phyloP scores from a whole-genome alignment of 2,329 filamentous ascomycete genomes.

The Alternaria panax region DNA sequence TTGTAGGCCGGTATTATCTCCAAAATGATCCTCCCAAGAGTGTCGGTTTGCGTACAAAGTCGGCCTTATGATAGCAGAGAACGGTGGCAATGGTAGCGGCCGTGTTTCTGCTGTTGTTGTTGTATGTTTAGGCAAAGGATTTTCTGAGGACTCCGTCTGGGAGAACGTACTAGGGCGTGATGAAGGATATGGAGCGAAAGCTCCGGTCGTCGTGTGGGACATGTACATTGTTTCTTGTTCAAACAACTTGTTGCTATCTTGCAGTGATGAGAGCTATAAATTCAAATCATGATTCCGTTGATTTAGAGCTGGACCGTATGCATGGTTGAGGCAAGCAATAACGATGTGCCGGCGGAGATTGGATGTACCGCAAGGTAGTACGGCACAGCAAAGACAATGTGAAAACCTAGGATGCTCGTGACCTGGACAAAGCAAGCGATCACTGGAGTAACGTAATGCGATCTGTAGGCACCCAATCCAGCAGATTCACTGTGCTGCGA shows the following conservation, averaged over 20 bases:
- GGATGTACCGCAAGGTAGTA: background rate
- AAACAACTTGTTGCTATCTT: background rate
- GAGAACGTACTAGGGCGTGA: background rate
- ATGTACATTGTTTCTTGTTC: background rate
- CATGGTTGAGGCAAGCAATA: background rate
- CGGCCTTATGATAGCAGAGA: background rate
- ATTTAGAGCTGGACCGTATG: background rate
- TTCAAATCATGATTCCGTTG: background rate
- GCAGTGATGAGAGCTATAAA: background rate
- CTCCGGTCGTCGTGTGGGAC: background rate
- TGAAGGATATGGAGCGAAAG: background rate
- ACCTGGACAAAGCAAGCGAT: background rate
- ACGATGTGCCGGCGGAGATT: background rate
- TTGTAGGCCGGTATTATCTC: background rate
- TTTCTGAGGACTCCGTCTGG: background rate
- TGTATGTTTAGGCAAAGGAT: background rate
- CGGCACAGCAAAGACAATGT: background rate
- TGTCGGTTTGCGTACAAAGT: background rate
- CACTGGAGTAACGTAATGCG: background rate
- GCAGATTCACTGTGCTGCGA: background rate
- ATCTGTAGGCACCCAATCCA: background rate
- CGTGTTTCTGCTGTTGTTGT: background rate
- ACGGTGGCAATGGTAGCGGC: background rate
- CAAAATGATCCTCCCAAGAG: background rate
- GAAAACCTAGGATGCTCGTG: background rate